Base-by-base conservation (phyloP, 1,284 basidiomycete species). In the Heterobasidion parviporum region DNA sequence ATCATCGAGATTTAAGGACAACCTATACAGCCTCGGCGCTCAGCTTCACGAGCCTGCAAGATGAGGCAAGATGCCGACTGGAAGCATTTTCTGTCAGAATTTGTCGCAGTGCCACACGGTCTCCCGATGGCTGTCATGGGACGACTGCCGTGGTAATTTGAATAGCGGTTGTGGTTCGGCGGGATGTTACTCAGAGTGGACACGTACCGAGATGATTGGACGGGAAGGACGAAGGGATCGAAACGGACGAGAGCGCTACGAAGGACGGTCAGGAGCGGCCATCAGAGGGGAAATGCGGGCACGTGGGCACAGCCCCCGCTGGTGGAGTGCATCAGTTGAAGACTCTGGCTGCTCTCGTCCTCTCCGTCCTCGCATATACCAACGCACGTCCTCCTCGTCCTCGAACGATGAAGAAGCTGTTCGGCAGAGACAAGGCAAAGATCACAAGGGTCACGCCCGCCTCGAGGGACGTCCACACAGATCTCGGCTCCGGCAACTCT, bases 381-480 rank as follows among this genome's bases (percentile, higher is more conserved):
- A 26, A 26, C 26, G 26, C 26, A 26, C 26, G 4, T 26, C 26
- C 26, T 4, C n/a, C 38, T 41, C 38, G 10, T 12, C n/a, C 38
- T 41, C 38, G 18, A 51, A 51, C 15, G 32, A 80, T 80, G 78
- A 79, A 73, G 71, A 79, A 74, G 65, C 67, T 80, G 45, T 81
- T 80, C 53, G 69, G 67, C 36, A 68, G 78, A 54, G 78, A 79
- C 62, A 81, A 78, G 57, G 63, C 64, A 51, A 80, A 76, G 60
- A 54, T 64, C 6, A 57, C 68, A 6, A 74, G 67, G 57, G 63
- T 67, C 38, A 66, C 65, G 0, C 64, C 68, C 0, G 66, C 62
- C 46, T 60, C 58, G 26, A 55, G 61, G 57, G 60, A 67, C 57
- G 26, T 56, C n/a, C 60, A 63, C 46, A 56, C 55, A 59, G 57